phyloP scores from a whole-genome alignment of 768 basidiomycete species.

The Peribolospora kevripleyi region DNA sequence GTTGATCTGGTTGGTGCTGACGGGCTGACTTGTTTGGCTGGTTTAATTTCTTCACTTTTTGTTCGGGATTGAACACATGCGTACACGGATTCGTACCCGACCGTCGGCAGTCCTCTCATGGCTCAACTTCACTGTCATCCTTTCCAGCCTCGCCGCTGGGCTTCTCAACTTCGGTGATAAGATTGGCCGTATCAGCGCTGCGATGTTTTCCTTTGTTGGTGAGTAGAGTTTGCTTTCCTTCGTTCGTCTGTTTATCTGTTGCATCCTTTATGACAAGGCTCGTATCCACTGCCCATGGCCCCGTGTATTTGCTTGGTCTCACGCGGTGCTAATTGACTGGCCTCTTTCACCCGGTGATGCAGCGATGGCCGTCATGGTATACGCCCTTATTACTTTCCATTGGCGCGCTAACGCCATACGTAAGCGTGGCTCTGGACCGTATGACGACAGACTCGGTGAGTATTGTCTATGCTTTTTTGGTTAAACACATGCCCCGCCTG shows the following conservation, averaged over 20 bases:
- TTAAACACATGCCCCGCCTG: conserved; percentile 3
- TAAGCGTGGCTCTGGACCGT: conserved; percentile 70
- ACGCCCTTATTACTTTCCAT: conserved; percentile 84
- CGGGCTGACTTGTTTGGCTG: not conserved
- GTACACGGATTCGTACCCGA: conserved; percentile 18
- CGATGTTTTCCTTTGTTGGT: conserved; percentile 90
- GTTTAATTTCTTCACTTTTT: not conserved
- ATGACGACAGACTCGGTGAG: conserved; percentile 70
- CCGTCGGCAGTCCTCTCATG: conserved; percentile 60
- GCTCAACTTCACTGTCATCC: conserved; percentile 93
- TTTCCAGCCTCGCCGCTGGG: conserved; percentile 86
- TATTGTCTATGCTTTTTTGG: conserved; percentile 4
- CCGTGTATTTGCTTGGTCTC: not conserved
- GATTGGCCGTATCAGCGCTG: conserved; percentile 87
- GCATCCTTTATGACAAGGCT: not conserved
- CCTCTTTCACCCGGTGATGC: conserved; percentile 1
- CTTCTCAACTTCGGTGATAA: conserved; percentile 95
- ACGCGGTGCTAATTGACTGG: conserved; percentile 2
- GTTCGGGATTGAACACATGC: not conserved
- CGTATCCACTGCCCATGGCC: not conserved
- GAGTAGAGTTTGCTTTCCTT: conserved; percentile 15
- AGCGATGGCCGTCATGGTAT: conserved; percentile 95
- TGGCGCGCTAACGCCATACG: conserved; percentile 89
- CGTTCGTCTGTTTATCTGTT: not conserved
- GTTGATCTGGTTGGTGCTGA: not conserved